Conservation (phyloP, 2,329 filamentous ascomycete species). For the Ophiostoma himal-ulmi region DNA sequence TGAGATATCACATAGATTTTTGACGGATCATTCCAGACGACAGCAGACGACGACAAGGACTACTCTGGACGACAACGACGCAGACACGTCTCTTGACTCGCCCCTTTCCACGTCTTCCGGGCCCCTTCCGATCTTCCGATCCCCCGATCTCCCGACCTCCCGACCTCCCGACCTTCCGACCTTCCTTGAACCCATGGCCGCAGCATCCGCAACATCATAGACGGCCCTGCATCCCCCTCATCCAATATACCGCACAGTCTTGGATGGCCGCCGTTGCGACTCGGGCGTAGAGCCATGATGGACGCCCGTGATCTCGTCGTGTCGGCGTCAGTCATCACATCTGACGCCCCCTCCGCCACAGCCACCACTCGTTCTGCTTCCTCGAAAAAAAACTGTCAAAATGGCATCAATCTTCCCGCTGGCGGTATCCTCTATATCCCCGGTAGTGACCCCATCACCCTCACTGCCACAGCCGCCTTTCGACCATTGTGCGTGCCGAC, state of each 20-base stretch:
- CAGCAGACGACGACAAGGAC: not conserved
- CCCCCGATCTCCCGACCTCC: not conserved
- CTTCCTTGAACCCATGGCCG: not conserved
- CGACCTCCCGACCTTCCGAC: not conserved
- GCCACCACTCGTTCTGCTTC: not conserved
- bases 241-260: slow-evolving; percentile 1
- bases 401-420: slow-evolving; percentile 39
- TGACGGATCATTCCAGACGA: not conserved
- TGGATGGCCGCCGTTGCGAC: slow-evolving; percentile 29
- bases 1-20: not conserved
- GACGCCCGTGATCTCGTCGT: slow-evolving; percentile 21
- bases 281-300: slow-evolving; percentile 26
- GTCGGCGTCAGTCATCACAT: slow-evolving; percentile 19
- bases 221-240: not conserved
- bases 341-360: slow-evolving; percentile 3
- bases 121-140: not conserved
- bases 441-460: slow-evolving; percentile 50
- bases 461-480: slow-evolving; percentile 56
- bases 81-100: not conserved
- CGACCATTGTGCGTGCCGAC: slow-evolving; percentile 49
- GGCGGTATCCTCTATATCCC: slow-evolving; percentile 46
- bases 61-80: not conserved
- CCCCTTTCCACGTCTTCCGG: not conserved
- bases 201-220: not conserved
- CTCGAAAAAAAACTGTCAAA: slow-evolving; percentile 33